Evolutionary conservation across 495 filamentous ascomycete genomes (phyloP).

Genomic region (Aspergillus leporis): DNA sequence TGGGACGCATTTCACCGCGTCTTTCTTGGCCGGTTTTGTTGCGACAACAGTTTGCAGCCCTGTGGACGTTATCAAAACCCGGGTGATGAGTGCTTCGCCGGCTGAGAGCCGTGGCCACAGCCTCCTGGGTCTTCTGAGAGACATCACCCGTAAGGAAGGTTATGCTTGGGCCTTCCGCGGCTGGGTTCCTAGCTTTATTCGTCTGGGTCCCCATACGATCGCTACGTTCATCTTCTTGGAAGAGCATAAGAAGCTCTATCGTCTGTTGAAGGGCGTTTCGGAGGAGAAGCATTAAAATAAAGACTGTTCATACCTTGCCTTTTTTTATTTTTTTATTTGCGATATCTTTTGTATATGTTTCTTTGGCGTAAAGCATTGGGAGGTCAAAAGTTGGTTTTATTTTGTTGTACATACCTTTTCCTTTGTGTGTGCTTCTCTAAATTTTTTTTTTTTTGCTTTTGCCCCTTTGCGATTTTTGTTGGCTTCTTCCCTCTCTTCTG

Average conservation of each 20-base stretch:
- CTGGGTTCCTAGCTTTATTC: constrained; percentile 96
- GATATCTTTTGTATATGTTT: constrained; percentile 12
- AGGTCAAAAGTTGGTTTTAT: constrained; percentile 22
- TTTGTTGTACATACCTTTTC: constrained; percentile 18
- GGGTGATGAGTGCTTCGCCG: constrained; percentile 78
- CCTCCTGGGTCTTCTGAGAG: constrained; percentile 58
- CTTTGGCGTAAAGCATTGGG: constrained; percentile 21
- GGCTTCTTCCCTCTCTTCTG: constrained; percentile 3
- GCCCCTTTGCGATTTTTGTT: constrained; percentile 3
- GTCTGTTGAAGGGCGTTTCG: constrained; percentile 44
- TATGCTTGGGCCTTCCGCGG: constrained; percentile 90
- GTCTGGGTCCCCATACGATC: constrained; percentile 91
- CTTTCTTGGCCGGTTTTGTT: constrained; percentile 84
- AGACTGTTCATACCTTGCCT: constrained; percentile 19
- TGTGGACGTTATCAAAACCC: constrained; percentile 96
- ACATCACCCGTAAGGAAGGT: constrained; percentile 77
- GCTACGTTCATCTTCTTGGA: constrained; percentile 95
- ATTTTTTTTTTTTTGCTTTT: constrained; percentile 9
- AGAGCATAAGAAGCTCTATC: constrained; percentile 62
- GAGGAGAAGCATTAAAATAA: constrained; percentile 9
- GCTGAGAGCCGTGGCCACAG: constrained; percentile 54
- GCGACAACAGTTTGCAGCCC: constrained; percentile 94
- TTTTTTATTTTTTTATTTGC: constrained; percentile 12
- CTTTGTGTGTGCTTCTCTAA: constrained; percentile 10
- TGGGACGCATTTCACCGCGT: constrained; percentile 82